Evolutionary conservation across 2,329 filamentous ascomycete species (phyloP).

Genomic region (Talaromyces pinophilus): DNA sequence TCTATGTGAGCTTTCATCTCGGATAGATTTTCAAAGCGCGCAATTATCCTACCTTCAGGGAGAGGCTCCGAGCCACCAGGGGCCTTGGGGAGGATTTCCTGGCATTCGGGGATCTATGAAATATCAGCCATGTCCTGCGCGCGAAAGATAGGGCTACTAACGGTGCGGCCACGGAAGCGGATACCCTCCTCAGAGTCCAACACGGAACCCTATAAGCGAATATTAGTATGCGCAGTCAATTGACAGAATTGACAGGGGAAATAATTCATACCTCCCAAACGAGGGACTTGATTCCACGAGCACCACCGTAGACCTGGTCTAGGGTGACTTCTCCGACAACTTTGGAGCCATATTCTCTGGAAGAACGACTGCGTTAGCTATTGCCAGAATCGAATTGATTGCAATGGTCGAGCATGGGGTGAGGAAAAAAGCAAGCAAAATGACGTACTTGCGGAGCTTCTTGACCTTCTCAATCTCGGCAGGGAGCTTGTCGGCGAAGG

Average conservation of each 20-base stretch:
- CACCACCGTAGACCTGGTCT: conserved; percentile 99
- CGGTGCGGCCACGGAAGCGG: conserved; percentile 96
- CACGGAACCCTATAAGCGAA: conserved; percentile 68
- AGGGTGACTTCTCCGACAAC: conserved; percentile 97
- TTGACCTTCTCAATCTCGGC: conserved; percentile 99
- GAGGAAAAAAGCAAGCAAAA: background rate
- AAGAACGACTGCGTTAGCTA: conserved; percentile 6
- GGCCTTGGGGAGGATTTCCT: conserved; percentile 94
- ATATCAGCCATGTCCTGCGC: conserved; percentile 28
- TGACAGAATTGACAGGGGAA: background rate
- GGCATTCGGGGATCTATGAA: conserved; percentile 85
- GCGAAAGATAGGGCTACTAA: conserved; percentile 38
- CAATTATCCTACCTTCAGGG: conserved; percentile 69
- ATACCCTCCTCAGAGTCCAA: conserved; percentile 99
- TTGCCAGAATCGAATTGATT: background rate
- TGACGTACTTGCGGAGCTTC: conserved; percentile 85
- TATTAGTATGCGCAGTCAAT: background rate
- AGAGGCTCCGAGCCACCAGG: conserved; percentile 95
- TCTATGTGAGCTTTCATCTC: background rate
- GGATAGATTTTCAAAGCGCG: background rate
- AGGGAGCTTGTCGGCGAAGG: conserved; percentile 92
- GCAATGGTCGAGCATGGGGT: background rate
- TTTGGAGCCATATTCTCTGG: conserved; percentile 89
- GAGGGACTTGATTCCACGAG: conserved; percentile 96
- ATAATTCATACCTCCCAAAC: conserved; percentile 78